Evolutionary conservation across 345 rosid genomes (phyloP).

Genomic region (Gossypium bickii): DNA sequence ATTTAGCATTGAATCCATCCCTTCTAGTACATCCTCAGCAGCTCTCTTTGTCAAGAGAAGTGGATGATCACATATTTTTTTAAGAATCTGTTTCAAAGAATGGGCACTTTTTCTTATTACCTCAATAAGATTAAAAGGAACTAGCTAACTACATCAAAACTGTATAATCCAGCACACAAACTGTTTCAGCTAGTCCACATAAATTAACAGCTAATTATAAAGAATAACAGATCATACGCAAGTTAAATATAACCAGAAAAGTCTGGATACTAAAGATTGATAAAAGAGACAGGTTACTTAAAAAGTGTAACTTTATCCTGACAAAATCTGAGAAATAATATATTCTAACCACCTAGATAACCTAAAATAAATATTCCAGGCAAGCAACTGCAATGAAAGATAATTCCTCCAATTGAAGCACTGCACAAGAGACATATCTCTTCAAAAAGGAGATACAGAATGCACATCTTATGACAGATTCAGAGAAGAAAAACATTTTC

Average conservation of each 20-base stretch:
- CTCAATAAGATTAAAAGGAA: not conserved
- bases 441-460: not conserved
- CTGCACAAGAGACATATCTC: not conserved
- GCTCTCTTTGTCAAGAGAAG: conserved; percentile 76
- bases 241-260: not conserved
- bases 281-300: not conserved
- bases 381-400: not conserved
- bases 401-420: not conserved
- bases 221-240: not conserved
- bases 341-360: not conserved
- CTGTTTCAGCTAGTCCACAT: not conserved
- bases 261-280: not conserved
- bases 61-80: conserved; percentile 88
- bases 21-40: conserved; percentile 87
- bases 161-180: not conserved
- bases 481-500: not conserved
- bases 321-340: not conserved
- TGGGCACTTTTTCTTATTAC: not conserved
- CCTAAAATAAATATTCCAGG: conserved; percentile 6
- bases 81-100: conserved; percentile 69
- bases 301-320: not conserved
- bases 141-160: not conserved
- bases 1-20: conserved; percentile 69
- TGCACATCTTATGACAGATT: conserved; percentile 4
- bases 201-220: not conserved